phyloP scores from a whole-genome alignment of 1,139 yeast genomes.

The Torulaspora pretoriensis region DNA sequence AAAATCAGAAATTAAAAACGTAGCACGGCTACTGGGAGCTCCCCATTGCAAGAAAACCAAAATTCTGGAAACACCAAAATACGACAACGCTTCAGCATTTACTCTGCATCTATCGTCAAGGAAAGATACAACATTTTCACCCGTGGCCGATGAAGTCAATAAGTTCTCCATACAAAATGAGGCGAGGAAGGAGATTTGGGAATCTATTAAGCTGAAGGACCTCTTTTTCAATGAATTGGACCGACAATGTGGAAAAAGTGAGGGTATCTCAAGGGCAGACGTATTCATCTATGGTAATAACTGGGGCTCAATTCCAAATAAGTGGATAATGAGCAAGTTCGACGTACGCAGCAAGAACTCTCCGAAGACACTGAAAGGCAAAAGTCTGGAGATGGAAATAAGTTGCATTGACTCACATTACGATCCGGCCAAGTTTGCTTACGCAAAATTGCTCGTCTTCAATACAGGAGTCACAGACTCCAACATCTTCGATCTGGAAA shows the following conservation, averaged over 20 bases:
- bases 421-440: constrained; percentile 21
- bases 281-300: constrained; percentile 26
- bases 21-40: constrained; percentile 38
- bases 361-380: constrained; percentile 1
- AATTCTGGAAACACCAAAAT: constrained; percentile 18
- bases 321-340: constrained; percentile 32
- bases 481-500: constrained; percentile 34
- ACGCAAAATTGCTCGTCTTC: constrained; percentile 37
- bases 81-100: constrained; percentile 16
- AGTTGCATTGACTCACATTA: constrained; percentile 19
- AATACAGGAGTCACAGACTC: constrained; percentile 39
- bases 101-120: constrained; percentile 16
- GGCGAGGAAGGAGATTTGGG: constrained; percentile 27
- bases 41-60: constrained; percentile 33
- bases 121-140: constrained; percentile 23
- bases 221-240: constrained; percentile 21
- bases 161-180: constrained; percentile 30
- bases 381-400: constrained; percentile 12
- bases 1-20: constrained; percentile 43
- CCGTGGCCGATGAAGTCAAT: constrained; percentile 29
- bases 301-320: constrained; percentile 28
- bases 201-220: constrained; percentile 23
- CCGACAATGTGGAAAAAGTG: constrained; percentile 11
- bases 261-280: constrained; percentile 18
- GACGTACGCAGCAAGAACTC: constrained; percentile 13